These are phyloP conservation scores for Penicillium lividum DNA, from an alignment of 495 filamentous ascomycete species.

Conservation along the genomic window DNA sequence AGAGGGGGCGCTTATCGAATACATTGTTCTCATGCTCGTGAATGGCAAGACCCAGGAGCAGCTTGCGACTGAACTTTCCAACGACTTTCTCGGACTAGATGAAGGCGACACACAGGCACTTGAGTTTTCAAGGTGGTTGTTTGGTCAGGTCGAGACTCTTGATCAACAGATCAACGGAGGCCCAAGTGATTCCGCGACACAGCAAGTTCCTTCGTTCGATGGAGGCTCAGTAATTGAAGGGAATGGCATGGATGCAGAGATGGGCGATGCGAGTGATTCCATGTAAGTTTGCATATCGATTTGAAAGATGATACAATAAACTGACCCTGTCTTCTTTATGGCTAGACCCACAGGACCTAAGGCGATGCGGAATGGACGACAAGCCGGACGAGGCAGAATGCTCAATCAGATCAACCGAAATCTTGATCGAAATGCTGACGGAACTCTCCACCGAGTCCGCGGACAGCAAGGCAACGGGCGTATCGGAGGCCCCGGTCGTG, in stretches of 20 bases:
- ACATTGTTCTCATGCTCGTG: conserved; percentile 93
- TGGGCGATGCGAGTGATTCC: conserved; percentile 65
- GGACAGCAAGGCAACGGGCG: conserved; percentile 70
- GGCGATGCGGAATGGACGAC: conserved; percentile 79
- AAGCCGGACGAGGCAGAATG: conserved; percentile 67
- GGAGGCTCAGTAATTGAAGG: conserved; percentile 10
- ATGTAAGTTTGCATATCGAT: conserved; percentile 63
- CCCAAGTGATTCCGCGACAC: conserved; percentile 21
- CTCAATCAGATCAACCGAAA: conserved; percentile 83
- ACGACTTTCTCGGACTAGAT: conserved; percentile 80
- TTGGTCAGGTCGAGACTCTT: conserved; percentile 74
- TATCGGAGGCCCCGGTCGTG: conserved; percentile 72
- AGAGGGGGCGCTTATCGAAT: conserved; percentile 86
- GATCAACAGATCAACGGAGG: conserved; percentile 58
- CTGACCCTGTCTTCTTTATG: conserved; percentile 19
- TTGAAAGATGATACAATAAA: background rate
- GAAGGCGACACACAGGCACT: conserved; percentile 80
- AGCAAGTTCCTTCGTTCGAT: conserved; percentile 40
- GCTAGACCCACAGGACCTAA: conserved; percentile 88
- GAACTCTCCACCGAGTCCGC: conserved; percentile 78
- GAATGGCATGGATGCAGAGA: conserved; percentile 60
- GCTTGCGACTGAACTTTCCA: conserved; percentile 84
- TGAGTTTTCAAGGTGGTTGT: conserved; percentile 89
- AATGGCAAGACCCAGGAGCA: conserved; percentile 91
- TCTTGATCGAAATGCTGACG: conserved; percentile 74